These are phyloP conservation scores for Polyplosphaeria fusca DNA, from an alignment of 495 filamentous ascomycete genomes.

Conservation along the genomic window DNA sequence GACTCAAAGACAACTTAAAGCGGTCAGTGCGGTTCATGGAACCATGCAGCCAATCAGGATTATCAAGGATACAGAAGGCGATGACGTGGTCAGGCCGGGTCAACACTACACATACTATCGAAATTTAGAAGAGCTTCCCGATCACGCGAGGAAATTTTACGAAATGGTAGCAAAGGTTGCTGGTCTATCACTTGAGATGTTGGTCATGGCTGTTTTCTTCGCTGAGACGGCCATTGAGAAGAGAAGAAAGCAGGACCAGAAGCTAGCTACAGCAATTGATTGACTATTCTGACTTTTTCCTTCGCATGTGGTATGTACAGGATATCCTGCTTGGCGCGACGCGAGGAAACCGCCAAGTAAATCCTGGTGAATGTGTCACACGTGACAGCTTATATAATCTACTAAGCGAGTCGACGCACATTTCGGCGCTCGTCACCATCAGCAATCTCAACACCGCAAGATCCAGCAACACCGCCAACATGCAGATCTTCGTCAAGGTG, in stretches of 20 bases:
- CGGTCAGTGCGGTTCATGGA: slow-evolving; percentile 44
- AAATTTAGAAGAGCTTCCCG: slow-evolving; percentile 54
- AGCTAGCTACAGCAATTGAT: background rate
- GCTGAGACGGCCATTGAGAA: slow-evolving; percentile 47
- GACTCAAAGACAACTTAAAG: slow-evolving; percentile 28
- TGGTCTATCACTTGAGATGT: slow-evolving; percentile 48
- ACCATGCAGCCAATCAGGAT: slow-evolving; percentile 34
- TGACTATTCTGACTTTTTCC: background rate
- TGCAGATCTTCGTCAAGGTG: slow-evolving; percentile 45
- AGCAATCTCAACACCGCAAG: slow-evolving; percentile 20
- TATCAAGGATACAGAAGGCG: slow-evolving; percentile 31
- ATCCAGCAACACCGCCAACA: slow-evolving; percentile 21
- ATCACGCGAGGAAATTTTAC: slow-evolving; percentile 54
- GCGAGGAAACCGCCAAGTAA: no score
- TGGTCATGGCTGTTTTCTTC: slow-evolving; percentile 49
- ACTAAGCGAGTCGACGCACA: no score
- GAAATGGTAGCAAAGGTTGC: slow-evolving; percentile 51
- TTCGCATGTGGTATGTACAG: background rate
- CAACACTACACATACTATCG: slow-evolving; percentile 58
- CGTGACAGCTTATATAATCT: no score
- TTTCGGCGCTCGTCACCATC: background rate
- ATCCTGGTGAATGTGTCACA: no score
- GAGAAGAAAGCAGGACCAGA: slow-evolving; percentile 38
- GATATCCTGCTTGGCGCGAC: background rate
- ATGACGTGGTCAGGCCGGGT: slow-evolving; percentile 47